phyloP scores from a whole-genome alignment of 2,329 filamentous ascomycete species.

The Ophiocordyceps robertsii region DNA sequence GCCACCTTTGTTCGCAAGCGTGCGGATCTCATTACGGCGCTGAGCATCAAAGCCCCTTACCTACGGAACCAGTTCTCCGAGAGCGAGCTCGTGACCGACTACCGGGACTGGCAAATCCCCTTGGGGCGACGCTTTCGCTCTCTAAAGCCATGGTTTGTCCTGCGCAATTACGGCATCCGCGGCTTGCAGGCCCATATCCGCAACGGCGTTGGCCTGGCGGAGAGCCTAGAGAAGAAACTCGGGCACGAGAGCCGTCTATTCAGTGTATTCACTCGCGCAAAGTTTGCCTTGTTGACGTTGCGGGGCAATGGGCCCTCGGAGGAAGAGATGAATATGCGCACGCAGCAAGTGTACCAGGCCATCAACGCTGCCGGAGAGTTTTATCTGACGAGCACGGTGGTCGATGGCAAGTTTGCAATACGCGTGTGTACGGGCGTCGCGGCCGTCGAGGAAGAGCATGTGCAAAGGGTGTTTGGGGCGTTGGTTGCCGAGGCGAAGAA shows the following conservation, averaged over 20 bases:
- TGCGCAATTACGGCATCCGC: conserved; percentile 66
- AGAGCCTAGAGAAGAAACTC: too few species aligned
- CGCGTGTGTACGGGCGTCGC: conserved; percentile 65
- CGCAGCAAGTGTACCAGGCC: too few species aligned
- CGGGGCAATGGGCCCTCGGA: conserved; percentile 50
- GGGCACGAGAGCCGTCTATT: too few species aligned
- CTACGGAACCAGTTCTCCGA: conserved; percentile 71
- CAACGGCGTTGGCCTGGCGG: conserved; percentile 54
- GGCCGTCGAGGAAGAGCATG: conserved; percentile 55
- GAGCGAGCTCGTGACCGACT: conserved; percentile 77
- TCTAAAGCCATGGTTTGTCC: conserved; percentile 90
- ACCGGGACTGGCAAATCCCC: conserved; percentile 94
- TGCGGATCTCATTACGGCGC: conserved; percentile 61
- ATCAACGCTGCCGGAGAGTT: conserved; percentile 65
- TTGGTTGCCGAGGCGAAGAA: too few species aligned
- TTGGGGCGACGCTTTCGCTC: conserved; percentile 78
- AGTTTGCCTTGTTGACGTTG: conserved; percentile 70
- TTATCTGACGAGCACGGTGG: conserved; percentile 66
- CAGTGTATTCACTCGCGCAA: conserved; percentile 60
- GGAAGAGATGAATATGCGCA: too few species aligned
- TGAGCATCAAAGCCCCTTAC: conserved; percentile 70
- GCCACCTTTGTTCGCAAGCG: conserved; percentile 69
- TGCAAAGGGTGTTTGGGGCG: too few species aligned
- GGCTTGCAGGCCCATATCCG: conserved; percentile 65
- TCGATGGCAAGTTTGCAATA: conserved; percentile 65